Conservation (phyloP, 164 flowering plant genomes). For the Magnolia kwangsiensis region DNA sequence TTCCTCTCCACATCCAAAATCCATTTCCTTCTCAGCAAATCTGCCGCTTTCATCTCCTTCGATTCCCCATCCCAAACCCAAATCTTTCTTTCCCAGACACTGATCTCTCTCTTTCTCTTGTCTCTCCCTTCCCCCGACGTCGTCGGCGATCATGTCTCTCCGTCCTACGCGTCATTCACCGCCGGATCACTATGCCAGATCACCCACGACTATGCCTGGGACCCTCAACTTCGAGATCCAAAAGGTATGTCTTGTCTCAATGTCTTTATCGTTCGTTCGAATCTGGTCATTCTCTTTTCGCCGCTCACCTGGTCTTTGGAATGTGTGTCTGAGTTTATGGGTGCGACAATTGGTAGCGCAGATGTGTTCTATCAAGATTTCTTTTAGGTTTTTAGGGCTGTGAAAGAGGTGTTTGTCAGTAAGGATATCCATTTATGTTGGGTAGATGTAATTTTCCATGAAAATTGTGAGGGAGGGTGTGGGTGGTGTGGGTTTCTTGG, state of each 20-base stretch:
- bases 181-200: no score
- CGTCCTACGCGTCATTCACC: constrained; percentile 26
- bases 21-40: no score
- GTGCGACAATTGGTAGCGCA: constrained; percentile 19
- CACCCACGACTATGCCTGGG: constrained; percentile 74
- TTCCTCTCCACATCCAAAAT: no score
- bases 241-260: constrained; percentile 21
- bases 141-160: background rate
- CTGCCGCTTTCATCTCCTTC: no score
- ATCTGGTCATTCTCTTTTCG: constrained; percentile 70
- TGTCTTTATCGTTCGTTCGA: constrained; percentile 33
- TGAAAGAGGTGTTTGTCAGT: constrained; percentile 43
- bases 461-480: constrained; percentile 8
- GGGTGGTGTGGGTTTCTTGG: constrained; percentile 26
- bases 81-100: no score
- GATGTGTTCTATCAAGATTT: constrained; percentile 34
- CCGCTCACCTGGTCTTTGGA: constrained; percentile 29
- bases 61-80: no score
- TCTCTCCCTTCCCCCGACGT: no score
- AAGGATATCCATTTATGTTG: constrained; percentile 70
- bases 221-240: constrained; percentile 26
- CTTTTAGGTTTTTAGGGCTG: constrained; percentile 34
- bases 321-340: constrained; percentile 34
- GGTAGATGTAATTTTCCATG: constrained; percentile 53
- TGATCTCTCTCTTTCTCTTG: no score